These are phyloP conservation scores for Nicotiana tabacum DNA, from an alignment of 257 asterid genomes.

Conservation along the genomic window DNA sequence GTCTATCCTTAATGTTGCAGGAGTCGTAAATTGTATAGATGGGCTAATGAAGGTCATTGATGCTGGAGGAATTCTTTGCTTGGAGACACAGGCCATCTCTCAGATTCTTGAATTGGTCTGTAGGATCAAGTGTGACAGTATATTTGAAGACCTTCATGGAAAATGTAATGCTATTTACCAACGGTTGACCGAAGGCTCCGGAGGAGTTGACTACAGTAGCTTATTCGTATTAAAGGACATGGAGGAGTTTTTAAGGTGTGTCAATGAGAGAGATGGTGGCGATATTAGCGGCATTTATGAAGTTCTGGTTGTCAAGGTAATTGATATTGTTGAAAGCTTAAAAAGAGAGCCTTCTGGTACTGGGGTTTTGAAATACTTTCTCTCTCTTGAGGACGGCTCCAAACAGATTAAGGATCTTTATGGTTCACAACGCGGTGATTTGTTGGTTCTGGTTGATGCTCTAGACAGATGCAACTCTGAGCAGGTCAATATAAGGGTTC, in stretches of 20 bases:
- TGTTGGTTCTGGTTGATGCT: constrained; percentile 73
- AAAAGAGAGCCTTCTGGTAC: constrained; percentile 48
- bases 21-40: constrained; percentile 49
- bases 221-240: constrained; percentile 66
- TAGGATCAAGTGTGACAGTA: constrained; percentile 69
- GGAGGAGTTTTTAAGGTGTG: constrained; percentile 61
- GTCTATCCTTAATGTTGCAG: constrained; percentile 63
- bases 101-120: constrained; percentile 69
- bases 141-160: constrained; percentile 58
- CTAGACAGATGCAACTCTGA: constrained; percentile 72
- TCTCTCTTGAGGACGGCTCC: constrained; percentile 54
- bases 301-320: constrained; percentile 49
- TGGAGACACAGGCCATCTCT: constrained; percentile 44
- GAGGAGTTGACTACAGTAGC: constrained; percentile 62
- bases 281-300: constrained; percentile 56
- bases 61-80: constrained; percentile 37
- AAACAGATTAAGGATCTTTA: constrained; percentile 45
- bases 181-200: constrained; percentile 49
- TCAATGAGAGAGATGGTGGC: constrained; percentile 32
- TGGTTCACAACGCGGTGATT: constrained; percentile 54
- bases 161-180: constrained; percentile 60
- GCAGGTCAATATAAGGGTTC: constrained; percentile 62
- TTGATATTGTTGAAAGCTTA: constrained; percentile 59
- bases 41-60: constrained; percentile 55
- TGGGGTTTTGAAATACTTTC: constrained; percentile 45